phyloP scores from a whole-genome alignment of 257 asterid species.

The Solanum medicagineum region DNA sequence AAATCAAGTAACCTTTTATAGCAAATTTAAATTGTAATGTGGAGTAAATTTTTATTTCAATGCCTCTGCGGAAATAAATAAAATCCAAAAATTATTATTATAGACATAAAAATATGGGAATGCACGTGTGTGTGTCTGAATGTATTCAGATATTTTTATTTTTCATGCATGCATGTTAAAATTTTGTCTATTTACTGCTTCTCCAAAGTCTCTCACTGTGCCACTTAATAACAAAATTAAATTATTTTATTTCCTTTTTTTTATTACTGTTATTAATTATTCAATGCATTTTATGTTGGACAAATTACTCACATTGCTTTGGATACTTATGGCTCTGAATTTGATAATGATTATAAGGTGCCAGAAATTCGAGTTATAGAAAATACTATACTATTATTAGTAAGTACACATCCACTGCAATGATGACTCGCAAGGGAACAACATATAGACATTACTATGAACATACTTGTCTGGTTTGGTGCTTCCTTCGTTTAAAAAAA shows the following conservation, averaged over 20 bases:
- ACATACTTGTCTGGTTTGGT: background rate
- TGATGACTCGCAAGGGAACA: background rate
- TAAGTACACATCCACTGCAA: background rate
- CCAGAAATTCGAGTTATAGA: background rate
- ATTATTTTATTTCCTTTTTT: background rate
- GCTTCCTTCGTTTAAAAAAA: no score
- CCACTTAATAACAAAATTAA: background rate
- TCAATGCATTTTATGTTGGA: background rate
- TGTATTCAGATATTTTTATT: background rate
- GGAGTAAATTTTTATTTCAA: background rate
- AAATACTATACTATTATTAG: background rate
- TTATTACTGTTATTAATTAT: background rate
- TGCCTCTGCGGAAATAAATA: background rate
- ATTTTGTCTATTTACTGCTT: background rate
- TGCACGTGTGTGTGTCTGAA: conserved; percentile 9
- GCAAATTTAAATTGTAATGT: background rate
- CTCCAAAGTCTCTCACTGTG: background rate
- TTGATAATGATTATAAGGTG: background rate
- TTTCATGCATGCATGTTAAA: background rate
- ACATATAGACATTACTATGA: background rate
- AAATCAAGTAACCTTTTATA: background rate
- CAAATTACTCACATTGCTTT: background rate
- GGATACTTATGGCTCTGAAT: conserved; percentile 7
- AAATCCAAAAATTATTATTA: background rate
- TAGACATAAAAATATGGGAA: conserved; percentile 3